Evolutionary conservation across 106 monocot species (phyloP).

Genomic region (Allium fistulosum): DNA sequence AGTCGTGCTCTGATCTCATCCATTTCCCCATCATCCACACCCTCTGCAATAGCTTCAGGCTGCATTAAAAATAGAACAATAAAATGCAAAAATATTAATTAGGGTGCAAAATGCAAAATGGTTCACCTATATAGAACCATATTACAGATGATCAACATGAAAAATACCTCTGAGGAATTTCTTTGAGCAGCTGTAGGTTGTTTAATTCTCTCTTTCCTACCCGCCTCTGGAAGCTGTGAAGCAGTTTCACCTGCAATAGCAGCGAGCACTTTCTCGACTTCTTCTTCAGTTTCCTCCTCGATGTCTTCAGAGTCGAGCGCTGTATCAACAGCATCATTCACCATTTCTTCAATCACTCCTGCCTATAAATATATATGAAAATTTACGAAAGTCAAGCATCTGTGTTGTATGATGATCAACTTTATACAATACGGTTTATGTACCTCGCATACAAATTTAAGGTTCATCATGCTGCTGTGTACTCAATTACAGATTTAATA

Average conservation of each 20-base stretch:
- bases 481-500: too few species aligned
- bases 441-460: too few species aligned
- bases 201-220: slow-evolving; percentile 35
- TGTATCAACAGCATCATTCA: slow-evolving; percentile 83
- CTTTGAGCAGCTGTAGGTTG: slow-evolving; percentile 35
- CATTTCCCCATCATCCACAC: slow-evolving; percentile 57
- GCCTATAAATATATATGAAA: slow-evolving; percentile 26
- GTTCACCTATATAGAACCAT: too few species aligned
- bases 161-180: slow-evolving; percentile 34
- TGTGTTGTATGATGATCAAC: too few species aligned
- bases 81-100: too few species aligned
- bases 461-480: too few species aligned
- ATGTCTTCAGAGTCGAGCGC: slow-evolving; percentile 91
- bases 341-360: slow-evolving; percentile 94
- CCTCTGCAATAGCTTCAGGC: slow-evolving; percentile 62
- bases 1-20: slow-evolving; percentile 72
- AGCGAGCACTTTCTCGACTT: slow-evolving; percentile 74
- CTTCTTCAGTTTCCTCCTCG: slow-evolving; percentile 78
- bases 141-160: too few species aligned
- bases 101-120: too few species aligned
- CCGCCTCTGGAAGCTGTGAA: slow-evolving; percentile 79
- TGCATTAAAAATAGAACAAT: slow-evolving; percentile 15
- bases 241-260: slow-evolving; percentile 76
- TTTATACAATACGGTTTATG: too few species aligned
- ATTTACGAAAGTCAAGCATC: too few species aligned